Evolutionary conservation across 208 protist genomes (phyloP), one percentile per base, ranked within the genome.

Genomic region (Plasmodiophora brassicae): DNA sequence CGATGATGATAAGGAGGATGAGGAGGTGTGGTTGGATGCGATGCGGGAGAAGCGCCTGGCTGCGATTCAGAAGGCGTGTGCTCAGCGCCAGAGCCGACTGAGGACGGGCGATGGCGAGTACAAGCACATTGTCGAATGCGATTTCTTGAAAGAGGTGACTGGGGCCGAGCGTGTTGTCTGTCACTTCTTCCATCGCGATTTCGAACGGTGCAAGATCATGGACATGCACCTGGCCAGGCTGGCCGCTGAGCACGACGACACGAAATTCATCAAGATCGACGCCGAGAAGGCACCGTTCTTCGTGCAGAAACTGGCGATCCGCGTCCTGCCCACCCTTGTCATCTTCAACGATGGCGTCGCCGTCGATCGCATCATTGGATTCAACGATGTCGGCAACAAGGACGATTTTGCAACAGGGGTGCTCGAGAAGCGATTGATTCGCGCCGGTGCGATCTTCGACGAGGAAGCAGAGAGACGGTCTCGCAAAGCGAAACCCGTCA

Each of bases 271-370:
- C 45, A 10, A 0, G 8, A 72, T 90, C 43, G 45, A 90, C 65
- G 88, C 85, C 10, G 85, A 88, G 25, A 88, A 90, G 60, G 22
- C 71, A 20, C 88, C 88, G n/a, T 90, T 90, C 85, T 90, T 90
- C 41, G 85, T 90, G 45, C 0, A 0, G 0, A 88, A 89, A 38
- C 85, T 90, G 0, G 45, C 43, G 38, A 45, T 90, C 39, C 84
- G 38, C 0, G 46, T 88, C 0, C 83, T 90, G 32, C 88, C 88
- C 0, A 84, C 85, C 0, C 5, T 90, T 36, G 0, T 88, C 1
- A 45, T 89, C 25, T 90, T 90, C 88, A 85, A 89, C 25, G 85
- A 90, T 36, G 88, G 88, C 32, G 50, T 87, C 72, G 28, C 22
- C 45, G 32, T n/a, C 32, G 88, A 88, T 32, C 71, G 83, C n/a